Percentiles rank a stretch among this genome's conserved stretches.
Evolutionary conservation across 2,329 filamentous ascomycete species (phyloP).

Genomic region (Fusarium temperatum): DNA sequence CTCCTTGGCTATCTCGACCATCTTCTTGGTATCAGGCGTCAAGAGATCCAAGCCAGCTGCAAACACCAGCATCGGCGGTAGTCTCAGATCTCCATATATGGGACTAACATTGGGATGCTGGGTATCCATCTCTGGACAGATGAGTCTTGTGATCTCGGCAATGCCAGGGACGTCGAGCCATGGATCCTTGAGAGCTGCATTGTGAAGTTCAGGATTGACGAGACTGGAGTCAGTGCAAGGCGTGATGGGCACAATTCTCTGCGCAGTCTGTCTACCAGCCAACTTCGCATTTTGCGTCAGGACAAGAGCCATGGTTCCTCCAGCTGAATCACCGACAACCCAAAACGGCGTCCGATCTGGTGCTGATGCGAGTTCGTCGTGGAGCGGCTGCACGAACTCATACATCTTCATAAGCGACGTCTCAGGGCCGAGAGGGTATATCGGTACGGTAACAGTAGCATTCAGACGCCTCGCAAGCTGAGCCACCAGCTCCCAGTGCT

Average conservation of each 20-base stretch:
- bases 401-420: slow-evolving; percentile 45
- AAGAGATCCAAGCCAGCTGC: slow-evolving; percentile 43
- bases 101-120: slow-evolving; percentile 43
- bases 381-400: slow-evolving; percentile 44
- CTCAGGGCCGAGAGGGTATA: slow-evolving; percentile 48
- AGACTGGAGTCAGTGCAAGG: slow-evolving; percentile 45
- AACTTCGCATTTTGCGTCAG: slow-evolving; percentile 44
- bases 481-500: slow-evolving; percentile 45
- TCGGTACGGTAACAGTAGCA: slow-evolving; percentile 45
- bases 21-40: slow-evolving; percentile 41
- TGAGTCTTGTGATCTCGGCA: slow-evolving; percentile 37
- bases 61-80: slow-evolving; percentile 46
- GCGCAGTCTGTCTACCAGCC: slow-evolving; percentile 38
- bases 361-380: slow-evolving; percentile 45
- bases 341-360: slow-evolving; percentile 43
- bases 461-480: slow-evolving; percentile 43
- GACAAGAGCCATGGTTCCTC: slow-evolving; percentile 44
- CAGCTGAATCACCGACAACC: slow-evolving; percentile 45
- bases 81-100: slow-evolving; percentile 41
- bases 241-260: slow-evolving; percentile 44
- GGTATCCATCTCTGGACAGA: slow-evolving; percentile 41
- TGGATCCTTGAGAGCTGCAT: slow-evolving; percentile 37
- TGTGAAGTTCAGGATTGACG: slow-evolving; percentile 40
- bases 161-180: slow-evolving; percentile 44
- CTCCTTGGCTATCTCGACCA: slow-evolving; percentile 41